A percentile compares a stretch with the other conserved stretches of the same genome.
Conservation (phyloP, 2,329 filamentous ascomycete genomes). For the Myotisia sp. region DNA sequence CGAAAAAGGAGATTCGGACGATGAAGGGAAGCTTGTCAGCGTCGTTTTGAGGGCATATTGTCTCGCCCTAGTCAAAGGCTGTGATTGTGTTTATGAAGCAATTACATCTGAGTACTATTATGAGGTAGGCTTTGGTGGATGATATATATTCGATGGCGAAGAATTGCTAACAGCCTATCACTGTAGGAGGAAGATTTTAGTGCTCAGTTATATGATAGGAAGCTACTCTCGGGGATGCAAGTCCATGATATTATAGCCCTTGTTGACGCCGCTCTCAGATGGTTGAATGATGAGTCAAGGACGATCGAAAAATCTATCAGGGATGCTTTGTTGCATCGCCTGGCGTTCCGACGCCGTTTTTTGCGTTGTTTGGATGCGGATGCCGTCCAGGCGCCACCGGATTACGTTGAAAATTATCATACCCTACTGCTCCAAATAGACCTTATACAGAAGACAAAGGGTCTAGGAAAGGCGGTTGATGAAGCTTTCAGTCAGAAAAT, state of each 20-base stretch:
- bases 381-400: slow-evolving; percentile 19
- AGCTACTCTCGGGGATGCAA: slow-evolving; percentile 53
- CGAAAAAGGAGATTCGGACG: not conserved
- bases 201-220: slow-evolving; percentile 74
- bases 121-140: slow-evolving; percentile 52
- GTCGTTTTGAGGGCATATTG: slow-evolving; percentile 72
- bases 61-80: slow-evolving; percentile 67
- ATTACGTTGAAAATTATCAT: slow-evolving; percentile 18
- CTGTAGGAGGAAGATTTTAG: slow-evolving; percentile 86
- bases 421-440: slow-evolving; percentile 34
- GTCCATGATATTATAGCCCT: slow-evolving; percentile 41
- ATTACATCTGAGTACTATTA: slow-evolving; percentile 79
- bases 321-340: slow-evolving; percentile 48
- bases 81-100: slow-evolving; percentile 60
- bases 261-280: slow-evolving; percentile 41
- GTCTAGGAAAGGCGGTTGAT: slow-evolving; percentile 50
- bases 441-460: slow-evolving; percentile 45
- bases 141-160: not conserved
- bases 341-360: slow-evolving; percentile 49
- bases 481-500: slow-evolving; percentile 82
- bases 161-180: slow-evolving; percentile 11
- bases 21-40: slow-evolving; percentile 35
- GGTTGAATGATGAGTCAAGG: slow-evolving; percentile 31
- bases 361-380: slow-evolving; percentile 28
- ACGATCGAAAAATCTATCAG: slow-evolving; percentile 25